Conservation (phyloP, 2,329 filamentous ascomycete genomes). For the Colletotrichum spaethianum region DNA sequence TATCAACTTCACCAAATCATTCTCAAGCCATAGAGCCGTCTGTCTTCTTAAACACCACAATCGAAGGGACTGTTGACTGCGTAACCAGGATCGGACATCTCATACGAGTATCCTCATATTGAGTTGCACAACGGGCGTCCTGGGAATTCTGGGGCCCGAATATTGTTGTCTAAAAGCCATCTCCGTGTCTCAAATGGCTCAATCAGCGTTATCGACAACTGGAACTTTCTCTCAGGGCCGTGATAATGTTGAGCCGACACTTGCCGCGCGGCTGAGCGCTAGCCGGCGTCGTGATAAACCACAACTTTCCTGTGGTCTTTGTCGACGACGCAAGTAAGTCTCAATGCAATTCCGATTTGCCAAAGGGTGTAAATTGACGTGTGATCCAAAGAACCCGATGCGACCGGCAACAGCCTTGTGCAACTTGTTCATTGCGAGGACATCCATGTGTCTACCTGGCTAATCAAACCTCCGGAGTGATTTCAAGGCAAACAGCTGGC, state of each 20-base stretch:
- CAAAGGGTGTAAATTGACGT: too few relatives aligned
- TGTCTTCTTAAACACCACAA: too few relatives aligned
- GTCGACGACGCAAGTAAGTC: conserved; percentile 52
- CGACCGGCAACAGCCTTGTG: conserved; percentile 46
- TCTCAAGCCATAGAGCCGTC: neutral
- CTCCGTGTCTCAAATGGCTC: neutral
- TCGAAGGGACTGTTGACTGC: too few relatives aligned
- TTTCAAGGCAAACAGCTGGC: fast-evolving
- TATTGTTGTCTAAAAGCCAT: too few relatives aligned
- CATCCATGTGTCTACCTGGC: conserved; percentile 39
- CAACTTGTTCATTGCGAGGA: conserved; percentile 43
- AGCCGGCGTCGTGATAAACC: conserved; percentile 51
- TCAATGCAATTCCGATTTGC: neutral
- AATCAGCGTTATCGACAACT: neutral
- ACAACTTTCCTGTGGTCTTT: conserved; percentile 53
- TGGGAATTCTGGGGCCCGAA: too few relatives aligned
- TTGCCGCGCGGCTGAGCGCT: neutral
- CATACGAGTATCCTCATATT: neutral
- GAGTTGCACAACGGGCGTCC: neutral
- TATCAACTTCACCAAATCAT: neutral
- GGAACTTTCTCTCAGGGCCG: too few relatives aligned
- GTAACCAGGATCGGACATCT: too few relatives aligned
- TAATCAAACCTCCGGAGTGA: conserved; percentile 34
- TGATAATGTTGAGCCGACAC: neutral
- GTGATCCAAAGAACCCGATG: conserved; percentile 43